These are phyloP conservation scores for Akanthomyces lecanii DNA, from an alignment of 2,329 filamentous ascomycete species.

Conservation along the genomic window DNA sequence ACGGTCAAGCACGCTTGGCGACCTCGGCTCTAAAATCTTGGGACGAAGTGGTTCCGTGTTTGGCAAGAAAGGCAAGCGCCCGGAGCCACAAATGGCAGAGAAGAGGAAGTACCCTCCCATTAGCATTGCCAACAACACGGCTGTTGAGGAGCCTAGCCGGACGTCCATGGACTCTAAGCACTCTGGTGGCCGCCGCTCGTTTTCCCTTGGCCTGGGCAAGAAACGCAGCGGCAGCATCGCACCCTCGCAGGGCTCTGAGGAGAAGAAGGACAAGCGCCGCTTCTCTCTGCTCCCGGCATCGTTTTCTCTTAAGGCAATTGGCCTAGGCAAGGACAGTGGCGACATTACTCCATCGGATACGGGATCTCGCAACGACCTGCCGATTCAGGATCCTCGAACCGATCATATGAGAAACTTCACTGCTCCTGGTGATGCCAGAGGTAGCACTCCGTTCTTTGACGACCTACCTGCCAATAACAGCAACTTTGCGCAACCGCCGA, in stretches of 20 bases:
- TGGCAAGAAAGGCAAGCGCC: slow-evolving; percentile 52
- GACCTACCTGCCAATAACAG: slow-evolving; percentile 21
- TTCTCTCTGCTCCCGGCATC: slow-evolving; percentile 67
- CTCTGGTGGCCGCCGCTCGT: slow-evolving; percentile 57
- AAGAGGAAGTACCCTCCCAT: slow-evolving; percentile 80
- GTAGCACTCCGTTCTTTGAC: slow-evolving; percentile 38
- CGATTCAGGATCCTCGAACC: slow-evolving; percentile 43
- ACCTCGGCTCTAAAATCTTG: slow-evolving; percentile 78
- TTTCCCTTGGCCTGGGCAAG: slow-evolving; percentile 64
- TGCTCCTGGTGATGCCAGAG: slow-evolving; percentile 32
- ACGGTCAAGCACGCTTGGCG: slow-evolving; percentile 72
- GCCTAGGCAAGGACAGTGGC: slow-evolving; percentile 52
- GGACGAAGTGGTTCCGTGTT: slow-evolving; percentile 80
- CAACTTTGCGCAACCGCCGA: background rate
- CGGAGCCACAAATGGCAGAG: slow-evolving; percentile 54
- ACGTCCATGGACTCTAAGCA: slow-evolving; percentile 66
- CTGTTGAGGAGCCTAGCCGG: slow-evolving; percentile 51
- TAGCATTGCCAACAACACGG: slow-evolving; percentile 75
- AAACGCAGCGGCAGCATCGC: slow-evolving; percentile 65
- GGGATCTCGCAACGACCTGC: slow-evolving; percentile 49
- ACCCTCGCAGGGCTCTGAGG: slow-evolving; percentile 52
- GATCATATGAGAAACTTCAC: slow-evolving; percentile 31
- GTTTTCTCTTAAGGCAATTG: slow-evolving; percentile 62
- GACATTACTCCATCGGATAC: slow-evolving; percentile 42
- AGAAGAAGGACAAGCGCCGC: slow-evolving; percentile 57